phyloP scores from a whole-genome alignment of 768 basidiomycete genomes.

The Gloeophyllum trabeum region DNA sequence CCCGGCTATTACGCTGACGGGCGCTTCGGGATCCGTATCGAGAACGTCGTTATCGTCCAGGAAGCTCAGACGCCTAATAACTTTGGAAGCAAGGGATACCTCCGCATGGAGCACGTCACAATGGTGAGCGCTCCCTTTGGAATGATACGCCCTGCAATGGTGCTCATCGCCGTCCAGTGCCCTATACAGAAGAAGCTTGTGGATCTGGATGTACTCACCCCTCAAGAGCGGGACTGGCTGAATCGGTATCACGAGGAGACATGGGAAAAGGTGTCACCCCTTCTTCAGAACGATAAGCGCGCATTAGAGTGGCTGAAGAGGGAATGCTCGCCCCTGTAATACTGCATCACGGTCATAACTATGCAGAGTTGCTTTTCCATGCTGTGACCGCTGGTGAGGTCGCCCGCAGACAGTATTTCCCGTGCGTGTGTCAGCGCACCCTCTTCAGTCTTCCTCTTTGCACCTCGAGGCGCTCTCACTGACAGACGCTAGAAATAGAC shows the following conservation, averaged over 20 bases:
- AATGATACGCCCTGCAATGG: neutral
- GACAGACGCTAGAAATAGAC: no score
- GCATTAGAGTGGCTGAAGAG: conserved; percentile 54
- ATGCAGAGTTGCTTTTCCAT: no score
- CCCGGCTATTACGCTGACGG: conserved; percentile 93
- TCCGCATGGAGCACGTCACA: conserved; percentile 80
- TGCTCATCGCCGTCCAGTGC: conserved; percentile 27
- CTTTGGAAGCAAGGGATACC: conserved; percentile 78
- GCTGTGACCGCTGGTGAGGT: no score
- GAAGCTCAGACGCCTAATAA: conserved; percentile 56
- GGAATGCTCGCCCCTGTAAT: conserved; percentile 33
- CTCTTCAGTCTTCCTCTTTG: no score
- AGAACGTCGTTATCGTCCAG: conserved; percentile 76
- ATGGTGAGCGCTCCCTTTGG: conserved; percentile 43
- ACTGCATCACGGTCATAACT: no score
- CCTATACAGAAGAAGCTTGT: conserved; percentile 85
- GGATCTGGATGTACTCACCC: conserved; percentile 47
- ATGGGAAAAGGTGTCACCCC: conserved; percentile 58
- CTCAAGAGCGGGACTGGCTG: conserved; percentile 71
- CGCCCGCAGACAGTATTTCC: no score
- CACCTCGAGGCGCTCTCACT: no score
- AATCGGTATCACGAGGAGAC: conserved; percentile 76
- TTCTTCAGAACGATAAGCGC: conserved; percentile 49
- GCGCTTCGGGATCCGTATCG: conserved; percentile 84
- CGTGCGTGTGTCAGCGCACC: no score